Percentiles rank a stretch among this genome's conserved stretches.
Evolutionary conservation across 2,329 filamentous ascomycete species (phyloP).

Genomic region (Malbranchea zuffiana): DNA sequence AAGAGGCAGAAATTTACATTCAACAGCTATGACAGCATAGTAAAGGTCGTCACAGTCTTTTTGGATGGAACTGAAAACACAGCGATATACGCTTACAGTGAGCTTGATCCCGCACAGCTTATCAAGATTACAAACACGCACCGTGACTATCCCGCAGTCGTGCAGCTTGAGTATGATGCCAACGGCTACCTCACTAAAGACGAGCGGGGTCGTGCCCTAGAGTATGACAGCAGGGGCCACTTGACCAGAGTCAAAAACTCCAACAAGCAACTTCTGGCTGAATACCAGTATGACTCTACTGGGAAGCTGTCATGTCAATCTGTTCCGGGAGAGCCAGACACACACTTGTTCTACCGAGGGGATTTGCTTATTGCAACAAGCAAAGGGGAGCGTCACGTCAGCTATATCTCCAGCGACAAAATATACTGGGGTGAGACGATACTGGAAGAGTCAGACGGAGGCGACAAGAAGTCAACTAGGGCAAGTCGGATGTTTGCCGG

Average conservation of each 20-base stretch:
- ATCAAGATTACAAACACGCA: constrained; percentile 2
- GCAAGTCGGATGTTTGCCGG: constrained; percentile 1
- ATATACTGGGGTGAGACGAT: too few species aligned
- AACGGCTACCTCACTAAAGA: constrained; percentile 5
- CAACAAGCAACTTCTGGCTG: not conserved
- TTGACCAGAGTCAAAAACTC: not conserved
- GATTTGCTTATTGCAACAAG: constrained; percentile 1
- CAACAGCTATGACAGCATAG: not conserved
- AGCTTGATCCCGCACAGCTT: not conserved
- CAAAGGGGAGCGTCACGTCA: not conserved
- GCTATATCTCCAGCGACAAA: constrained; percentile 3
- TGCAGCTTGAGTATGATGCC: constrained; percentile 3
- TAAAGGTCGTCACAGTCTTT: not conserved
- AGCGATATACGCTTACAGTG: not conserved
- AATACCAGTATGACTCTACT: constrained; percentile 5
- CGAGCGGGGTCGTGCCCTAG: constrained; percentile 4
- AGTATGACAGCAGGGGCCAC: constrained; percentile 1
- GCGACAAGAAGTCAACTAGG: not conserved
- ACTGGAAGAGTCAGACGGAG: too few species aligned
- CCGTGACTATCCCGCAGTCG: not conserved
- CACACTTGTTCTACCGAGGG: not conserved
- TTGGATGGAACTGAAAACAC: constrained; percentile 1
- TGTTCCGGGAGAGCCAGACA: not conserved
- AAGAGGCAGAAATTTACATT: constrained; percentile 3
- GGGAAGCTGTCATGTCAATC: constrained; percentile 4